phyloP scores from a whole-genome alignment of 2,329 filamentous ascomycete species.

The Rutstroemia sp. region DNA sequence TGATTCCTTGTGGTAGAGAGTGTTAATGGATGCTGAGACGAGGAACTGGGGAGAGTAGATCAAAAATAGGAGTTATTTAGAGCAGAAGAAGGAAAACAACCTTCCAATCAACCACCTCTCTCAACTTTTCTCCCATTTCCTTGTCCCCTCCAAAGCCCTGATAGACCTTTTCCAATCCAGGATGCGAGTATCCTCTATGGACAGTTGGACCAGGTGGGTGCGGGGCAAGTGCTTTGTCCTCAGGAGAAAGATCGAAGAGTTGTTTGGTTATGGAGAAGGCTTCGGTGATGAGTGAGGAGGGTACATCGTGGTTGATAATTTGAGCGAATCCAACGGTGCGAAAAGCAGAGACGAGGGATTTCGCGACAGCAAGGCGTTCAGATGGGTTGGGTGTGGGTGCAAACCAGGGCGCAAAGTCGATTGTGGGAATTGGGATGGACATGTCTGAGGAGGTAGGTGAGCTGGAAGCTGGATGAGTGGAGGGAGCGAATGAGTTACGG shows the following conservation, averaged over 20 bases:
- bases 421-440: conserved; percentile 14
- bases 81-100: conserved; percentile 24
- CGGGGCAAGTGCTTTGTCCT: conserved; percentile 41
- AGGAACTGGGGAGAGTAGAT: not conserved
- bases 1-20: conserved; percentile 34
- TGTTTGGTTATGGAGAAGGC: conserved; percentile 38
- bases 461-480: not conserved
- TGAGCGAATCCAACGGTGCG: conserved; percentile 41
- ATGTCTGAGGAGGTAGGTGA: not conserved
- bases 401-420: conserved; percentile 21
- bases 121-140: conserved; percentile 34
- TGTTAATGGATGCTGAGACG: not conserved
- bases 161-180: conserved; percentile 45
- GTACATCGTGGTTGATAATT: conserved; percentile 40
- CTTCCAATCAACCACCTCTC: conserved; percentile 44
- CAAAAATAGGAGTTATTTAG: no score
- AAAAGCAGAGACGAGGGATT: conserved; percentile 35
- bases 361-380: conserved; percentile 30
- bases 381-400: conserved; percentile 15
- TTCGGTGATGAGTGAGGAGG: conserved; percentile 32
- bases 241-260: conserved; percentile 37
- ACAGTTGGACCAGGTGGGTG: conserved; percentile 41
- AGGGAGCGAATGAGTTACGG: no score
- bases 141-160: conserved; percentile 37
- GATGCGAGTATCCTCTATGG: conserved; percentile 49